These are phyloP conservation scores for Nyssa sinensis DNA, from an alignment of 148 eudicot species.

Conservation along the genomic window DNA sequence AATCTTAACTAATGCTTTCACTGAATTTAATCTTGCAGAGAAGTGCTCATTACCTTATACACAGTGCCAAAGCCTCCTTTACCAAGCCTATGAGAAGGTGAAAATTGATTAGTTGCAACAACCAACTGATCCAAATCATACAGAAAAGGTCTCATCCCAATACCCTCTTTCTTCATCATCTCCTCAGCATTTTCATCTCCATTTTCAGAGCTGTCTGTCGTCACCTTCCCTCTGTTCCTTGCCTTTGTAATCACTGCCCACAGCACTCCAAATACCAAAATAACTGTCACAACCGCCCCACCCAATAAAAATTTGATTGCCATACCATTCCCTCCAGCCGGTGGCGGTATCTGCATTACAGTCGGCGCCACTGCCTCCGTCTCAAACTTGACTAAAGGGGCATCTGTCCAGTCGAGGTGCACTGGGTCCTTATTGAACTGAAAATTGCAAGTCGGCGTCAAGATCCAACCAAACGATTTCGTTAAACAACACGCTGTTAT, in stretches of 20 bases:
- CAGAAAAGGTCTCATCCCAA: background rate
- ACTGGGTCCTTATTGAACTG: background rate
- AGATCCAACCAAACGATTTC: background rate
- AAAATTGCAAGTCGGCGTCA: background rate
- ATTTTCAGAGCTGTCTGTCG: too few relatives aligned
- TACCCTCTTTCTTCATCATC: background rate
- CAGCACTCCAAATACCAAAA: background rate
- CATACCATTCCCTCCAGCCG: too few relatives aligned
- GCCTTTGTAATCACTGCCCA: background rate
- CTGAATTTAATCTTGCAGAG: too few relatives aligned
- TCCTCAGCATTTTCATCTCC: background rate
- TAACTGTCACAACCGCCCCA: background rate
- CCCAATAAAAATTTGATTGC: too few relatives aligned
- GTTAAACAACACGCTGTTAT: background rate
- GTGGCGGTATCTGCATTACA: too few relatives aligned
- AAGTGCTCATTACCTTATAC: background rate
- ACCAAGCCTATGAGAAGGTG: background rate
- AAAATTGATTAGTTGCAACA: conserved; percentile 7
- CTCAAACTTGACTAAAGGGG: background rate
- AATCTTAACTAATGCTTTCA: too few relatives aligned
- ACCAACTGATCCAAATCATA: background rate
- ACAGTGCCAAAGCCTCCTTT: conserved; percentile 10
- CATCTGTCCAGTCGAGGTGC: background rate
- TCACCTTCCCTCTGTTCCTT: background rate
- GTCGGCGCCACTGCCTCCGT: too few relatives aligned